Conservation (phyloP, 2,329 filamentous ascomycete genomes). For the Teratosphaeria gauchensis region DNA sequence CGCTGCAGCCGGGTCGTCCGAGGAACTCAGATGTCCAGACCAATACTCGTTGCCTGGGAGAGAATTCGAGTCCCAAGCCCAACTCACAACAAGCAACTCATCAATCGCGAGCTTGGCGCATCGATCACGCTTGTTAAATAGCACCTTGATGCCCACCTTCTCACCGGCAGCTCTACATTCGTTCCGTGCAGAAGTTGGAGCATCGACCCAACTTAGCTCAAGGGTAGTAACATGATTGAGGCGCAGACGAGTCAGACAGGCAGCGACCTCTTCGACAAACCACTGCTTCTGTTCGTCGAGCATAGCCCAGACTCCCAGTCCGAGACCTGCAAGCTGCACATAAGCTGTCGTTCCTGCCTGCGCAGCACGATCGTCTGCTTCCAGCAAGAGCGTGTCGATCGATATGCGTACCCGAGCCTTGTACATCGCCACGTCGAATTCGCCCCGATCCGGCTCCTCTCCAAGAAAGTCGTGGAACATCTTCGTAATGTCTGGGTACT, state of each 20-base stretch:
- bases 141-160: slow-evolving; percentile 1
- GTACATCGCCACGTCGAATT: slow-evolving; percentile 11
- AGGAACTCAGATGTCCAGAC: slow-evolving; percentile 3
- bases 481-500: slow-evolving; percentile 4
- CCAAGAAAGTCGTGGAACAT: slow-evolving; percentile 9
- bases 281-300: neutral
- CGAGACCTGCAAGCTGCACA: slow-evolving; percentile 15
- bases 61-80: slow-evolving; percentile 13
- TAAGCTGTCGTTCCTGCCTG: slow-evolving; percentile 10
- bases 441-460: neutral
- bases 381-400: slow-evolving; percentile 16
- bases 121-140: slow-evolving; percentile 8
- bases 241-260: neutral
- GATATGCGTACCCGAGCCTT: slow-evolving; percentile 13
- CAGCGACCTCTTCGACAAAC: neutral
- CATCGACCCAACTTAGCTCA: slow-evolving; percentile 1
- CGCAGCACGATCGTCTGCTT: slow-evolving; percentile 13
- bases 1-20: slow-evolving; percentile 12
- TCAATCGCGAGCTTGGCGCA: slow-evolving; percentile 5
- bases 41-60: slow-evolving; percentile 15
- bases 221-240: neutral
- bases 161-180: neutral
- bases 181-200: neutral
- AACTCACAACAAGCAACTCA: slow-evolving; percentile 9
- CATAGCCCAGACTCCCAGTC: slow-evolving; percentile 15